phyloP scores from a whole-genome alignment of 345 rosid genomes.

The Adansonia digitata region DNA sequence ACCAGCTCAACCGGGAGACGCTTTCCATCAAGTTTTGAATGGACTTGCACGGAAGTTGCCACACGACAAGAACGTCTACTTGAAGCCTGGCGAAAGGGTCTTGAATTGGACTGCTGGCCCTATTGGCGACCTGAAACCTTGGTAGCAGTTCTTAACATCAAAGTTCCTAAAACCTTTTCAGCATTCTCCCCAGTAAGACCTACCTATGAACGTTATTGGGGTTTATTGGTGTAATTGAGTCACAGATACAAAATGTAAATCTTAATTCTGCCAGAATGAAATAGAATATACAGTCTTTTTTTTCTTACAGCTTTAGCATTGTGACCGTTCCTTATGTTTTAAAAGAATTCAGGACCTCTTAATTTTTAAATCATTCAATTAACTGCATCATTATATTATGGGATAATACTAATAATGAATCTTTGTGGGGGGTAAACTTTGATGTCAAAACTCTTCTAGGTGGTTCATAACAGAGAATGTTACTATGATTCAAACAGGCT shows the following conservation, averaged over 20 bases:
- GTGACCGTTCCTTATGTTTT: neutral
- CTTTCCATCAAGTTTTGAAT: slow-evolving; percentile 89
- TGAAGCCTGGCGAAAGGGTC: too few relatives aligned
- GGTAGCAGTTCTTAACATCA: neutral
- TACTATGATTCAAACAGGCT: too few relatives aligned
- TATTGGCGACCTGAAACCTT: too few relatives aligned
- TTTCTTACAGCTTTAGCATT: neutral
- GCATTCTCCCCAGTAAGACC: neutral
- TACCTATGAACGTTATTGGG: neutral
- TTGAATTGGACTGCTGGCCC: too few relatives aligned
- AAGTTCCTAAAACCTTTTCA: neutral
- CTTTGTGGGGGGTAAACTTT: neutral
- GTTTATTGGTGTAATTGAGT: neutral
- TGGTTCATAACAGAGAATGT: neutral
- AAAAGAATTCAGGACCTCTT: neutral
- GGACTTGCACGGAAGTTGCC: slow-evolving; percentile 94
- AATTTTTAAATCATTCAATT: neutral
- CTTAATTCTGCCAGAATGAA: neutral
- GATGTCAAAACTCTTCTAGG: neutral
- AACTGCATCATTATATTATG: too few relatives aligned
- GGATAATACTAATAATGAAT: neutral
- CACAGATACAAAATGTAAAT: slow-evolving; percentile 16
- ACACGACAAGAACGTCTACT: slow-evolving; percentile 45
- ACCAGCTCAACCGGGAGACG: slow-evolving; percentile 91
- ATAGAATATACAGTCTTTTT: neutral